A percentile compares a stretch with the other conserved stretches of the same genome.
These are phyloP conservation scores for Tilletia indica DNA, from an alignment of 1,284 basidiomycete species.

Conservation along the genomic window DNA sequence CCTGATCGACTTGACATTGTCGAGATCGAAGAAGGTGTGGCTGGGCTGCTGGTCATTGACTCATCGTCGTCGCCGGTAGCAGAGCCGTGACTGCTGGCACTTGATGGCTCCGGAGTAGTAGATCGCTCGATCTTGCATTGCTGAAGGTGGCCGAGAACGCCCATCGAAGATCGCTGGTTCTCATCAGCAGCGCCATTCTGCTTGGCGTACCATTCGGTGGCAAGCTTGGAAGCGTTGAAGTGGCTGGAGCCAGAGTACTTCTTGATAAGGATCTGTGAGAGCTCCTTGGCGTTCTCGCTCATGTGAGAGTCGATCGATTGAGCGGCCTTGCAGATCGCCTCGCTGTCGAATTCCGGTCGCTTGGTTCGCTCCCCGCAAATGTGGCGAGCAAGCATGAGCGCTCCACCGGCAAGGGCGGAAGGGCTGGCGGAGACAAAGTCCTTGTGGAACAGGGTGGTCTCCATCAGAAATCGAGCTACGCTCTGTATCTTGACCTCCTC, in stretches of 20 bases:
- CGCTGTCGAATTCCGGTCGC: conserved; percentile 45
- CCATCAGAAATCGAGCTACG: conserved; percentile 95
- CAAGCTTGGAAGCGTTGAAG: conserved; percentile 85
- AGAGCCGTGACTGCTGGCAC: conserved; percentile 16
- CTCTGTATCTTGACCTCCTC: conserved; percentile 88
- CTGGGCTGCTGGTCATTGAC: conserved; percentile 42
- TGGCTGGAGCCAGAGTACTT: conserved; percentile 96
- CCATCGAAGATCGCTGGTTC: not conserved
- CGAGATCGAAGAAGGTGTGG: conserved; percentile 48
- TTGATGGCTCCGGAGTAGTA: conserved; percentile 22
- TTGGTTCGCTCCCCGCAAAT: conserved; percentile 56
- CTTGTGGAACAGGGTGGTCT: conserved; percentile 93
- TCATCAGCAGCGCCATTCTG: not conserved
- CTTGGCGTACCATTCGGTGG: conserved; percentile 78
- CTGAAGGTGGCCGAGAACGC: not conserved
- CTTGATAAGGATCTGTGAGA: conserved; percentile 90
- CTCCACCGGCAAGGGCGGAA: conserved; percentile 80
- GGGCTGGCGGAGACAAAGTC: conserved; percentile 85
- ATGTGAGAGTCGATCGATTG: conserved; percentile 81
- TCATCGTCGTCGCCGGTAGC: conserved; percentile 42
- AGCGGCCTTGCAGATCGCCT: conserved; percentile 66
- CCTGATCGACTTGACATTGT: conserved; percentile 44
- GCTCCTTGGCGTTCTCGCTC: conserved; percentile 76
- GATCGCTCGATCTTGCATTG: conserved; percentile 8
- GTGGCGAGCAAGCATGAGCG: conserved; percentile 82